Evolutionary conservation across 2,329 filamentous ascomycete species (phyloP).

Genomic region (Curvularia sp.): DNA sequence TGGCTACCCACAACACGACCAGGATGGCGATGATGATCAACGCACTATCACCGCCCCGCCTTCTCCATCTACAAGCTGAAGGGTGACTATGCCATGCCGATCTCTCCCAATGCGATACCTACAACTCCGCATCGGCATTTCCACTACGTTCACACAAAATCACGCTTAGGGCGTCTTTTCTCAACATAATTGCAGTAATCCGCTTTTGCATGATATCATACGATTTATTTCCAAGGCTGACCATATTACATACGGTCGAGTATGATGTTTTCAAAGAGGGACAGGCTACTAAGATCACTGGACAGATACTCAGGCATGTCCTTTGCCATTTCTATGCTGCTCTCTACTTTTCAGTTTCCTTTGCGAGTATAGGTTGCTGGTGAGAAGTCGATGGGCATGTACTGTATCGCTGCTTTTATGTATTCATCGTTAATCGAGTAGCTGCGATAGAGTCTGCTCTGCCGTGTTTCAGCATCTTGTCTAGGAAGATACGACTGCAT

Average conservation of each 20-base stretch:
- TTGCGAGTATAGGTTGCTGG: slow-evolving; percentile 29
- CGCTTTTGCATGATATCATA: slow-evolving; percentile 11
- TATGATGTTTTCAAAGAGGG: slow-evolving; percentile 19
- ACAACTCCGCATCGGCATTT: slow-evolving; percentile 11
- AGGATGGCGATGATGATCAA: slow-evolving; percentile 46
- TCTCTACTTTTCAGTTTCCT: slow-evolving; percentile 23
- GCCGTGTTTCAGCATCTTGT: neutral
- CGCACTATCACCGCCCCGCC: slow-evolving; percentile 49
- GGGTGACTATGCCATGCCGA: neutral
- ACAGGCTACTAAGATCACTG: slow-evolving; percentile 17
- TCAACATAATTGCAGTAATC: neutral
- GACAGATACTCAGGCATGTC: slow-evolving; percentile 22
- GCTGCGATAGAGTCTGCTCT: slow-evolving; percentile 19
- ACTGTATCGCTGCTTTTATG: slow-evolving; percentile 26
- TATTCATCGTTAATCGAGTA: slow-evolving; percentile 25
- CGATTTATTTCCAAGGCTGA: slow-evolving; percentile 24
- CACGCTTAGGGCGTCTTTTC: slow-evolving; percentile 21
- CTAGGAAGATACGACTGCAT: neutral
- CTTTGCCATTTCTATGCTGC: slow-evolving; percentile 20
- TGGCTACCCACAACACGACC: slow-evolving; percentile 37
- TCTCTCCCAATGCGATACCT: slow-evolving; percentile 3
- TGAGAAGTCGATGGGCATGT: slow-evolving; percentile 28
- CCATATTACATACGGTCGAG: slow-evolving; percentile 27
- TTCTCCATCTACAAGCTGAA: slow-evolving; percentile 43
- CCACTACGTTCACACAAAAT: slow-evolving; percentile 27